Evolutionary conservation across 2,329 filamentous ascomycete genomes (phyloP).

Genomic region (Fusarium sp.): DNA sequence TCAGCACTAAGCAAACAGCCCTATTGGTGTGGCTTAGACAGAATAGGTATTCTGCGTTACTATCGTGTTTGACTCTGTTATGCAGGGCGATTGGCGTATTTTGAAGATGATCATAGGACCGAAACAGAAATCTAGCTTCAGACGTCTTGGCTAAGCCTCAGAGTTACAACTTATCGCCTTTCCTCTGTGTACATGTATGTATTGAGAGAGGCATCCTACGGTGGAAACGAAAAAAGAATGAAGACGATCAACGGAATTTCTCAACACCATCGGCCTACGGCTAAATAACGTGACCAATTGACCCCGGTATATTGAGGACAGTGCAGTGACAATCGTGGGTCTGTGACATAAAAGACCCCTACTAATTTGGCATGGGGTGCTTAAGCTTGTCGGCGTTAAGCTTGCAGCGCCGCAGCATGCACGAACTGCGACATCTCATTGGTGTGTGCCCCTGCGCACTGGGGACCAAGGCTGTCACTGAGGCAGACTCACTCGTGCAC

Average conservation of each 20-base stretch:
- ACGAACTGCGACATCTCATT: not conserved
- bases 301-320: not conserved
- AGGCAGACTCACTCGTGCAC: slow-evolving; percentile 25
- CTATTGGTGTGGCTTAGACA: slow-evolving; percentile 8
- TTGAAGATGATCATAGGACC: slow-evolving; percentile 3
- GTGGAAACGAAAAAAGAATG: not conserved
- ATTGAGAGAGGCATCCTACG: not conserved
- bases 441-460: not conserved
- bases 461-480: slow-evolving; percentile 30
- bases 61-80: not conserved
- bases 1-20: slow-evolving; percentile 2
- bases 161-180: not conserved
- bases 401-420: slow-evolving; percentile 24
- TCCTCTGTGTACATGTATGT: not conserved
- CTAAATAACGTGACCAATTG: not conserved
- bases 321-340: slow-evolving; percentile 1
- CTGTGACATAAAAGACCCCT: slow-evolving; percentile 29
- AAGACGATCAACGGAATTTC: not conserved
- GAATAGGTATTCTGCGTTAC: not conserved
- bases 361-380: slow-evolving; percentile 24
- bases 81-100: slow-evolving; percentile 2
- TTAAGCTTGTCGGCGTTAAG: slow-evolving; percentile 37
- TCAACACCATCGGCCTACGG: too few species aligned
- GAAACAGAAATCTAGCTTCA: not conserved
- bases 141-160: slow-evolving; percentile 5